phyloP scores from a whole-genome alignment of 2,329 filamentous ascomycete genomes.

The Fusarium lyarnte region DNA sequence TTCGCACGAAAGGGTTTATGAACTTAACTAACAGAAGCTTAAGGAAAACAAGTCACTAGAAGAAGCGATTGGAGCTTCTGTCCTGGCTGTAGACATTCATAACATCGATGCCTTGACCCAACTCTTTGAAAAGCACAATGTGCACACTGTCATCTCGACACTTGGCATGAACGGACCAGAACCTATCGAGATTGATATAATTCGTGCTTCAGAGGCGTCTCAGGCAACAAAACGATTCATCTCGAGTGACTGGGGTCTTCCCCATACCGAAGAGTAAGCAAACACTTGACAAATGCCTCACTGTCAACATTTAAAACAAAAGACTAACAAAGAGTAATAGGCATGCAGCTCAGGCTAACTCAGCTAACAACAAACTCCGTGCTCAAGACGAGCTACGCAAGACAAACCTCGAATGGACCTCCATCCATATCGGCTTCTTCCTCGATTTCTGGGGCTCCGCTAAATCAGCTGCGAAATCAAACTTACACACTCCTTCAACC shows the following conservation, averaged over 20 bases:
- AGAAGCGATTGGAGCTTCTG: not conserved
- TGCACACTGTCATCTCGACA: constrained; percentile 3
- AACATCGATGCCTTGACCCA: not conserved
- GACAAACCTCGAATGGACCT: constrained; percentile 4
- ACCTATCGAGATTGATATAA: not conserved
- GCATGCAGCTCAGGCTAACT: not conserved
- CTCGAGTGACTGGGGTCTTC: constrained; percentile 5
- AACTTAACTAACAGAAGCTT: fast-evolving
- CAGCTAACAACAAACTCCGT: constrained; percentile 3
- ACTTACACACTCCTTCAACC: not conserved
- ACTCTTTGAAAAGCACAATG: constrained; percentile 5
- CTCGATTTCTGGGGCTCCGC: constrained; percentile 11
- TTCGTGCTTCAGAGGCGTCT: not conserved
- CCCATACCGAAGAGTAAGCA: constrained; percentile 1
- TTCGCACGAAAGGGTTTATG: fast-evolving
- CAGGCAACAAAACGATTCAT: not conserved
- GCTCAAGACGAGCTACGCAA: constrained; percentile 9
- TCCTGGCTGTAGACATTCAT: not conserved
- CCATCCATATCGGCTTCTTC: constrained; percentile 7
- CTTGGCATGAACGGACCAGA: not conserved
- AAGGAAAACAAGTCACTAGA: not conserved
- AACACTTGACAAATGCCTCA: not conserved
- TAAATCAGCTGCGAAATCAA: not conserved
- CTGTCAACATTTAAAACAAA: not conserved
- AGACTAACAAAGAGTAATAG: not conserved